Base-by-base conservation (phyloP, 768 basidiomycete genomes). In the Fomitopsis serialis region DNA sequence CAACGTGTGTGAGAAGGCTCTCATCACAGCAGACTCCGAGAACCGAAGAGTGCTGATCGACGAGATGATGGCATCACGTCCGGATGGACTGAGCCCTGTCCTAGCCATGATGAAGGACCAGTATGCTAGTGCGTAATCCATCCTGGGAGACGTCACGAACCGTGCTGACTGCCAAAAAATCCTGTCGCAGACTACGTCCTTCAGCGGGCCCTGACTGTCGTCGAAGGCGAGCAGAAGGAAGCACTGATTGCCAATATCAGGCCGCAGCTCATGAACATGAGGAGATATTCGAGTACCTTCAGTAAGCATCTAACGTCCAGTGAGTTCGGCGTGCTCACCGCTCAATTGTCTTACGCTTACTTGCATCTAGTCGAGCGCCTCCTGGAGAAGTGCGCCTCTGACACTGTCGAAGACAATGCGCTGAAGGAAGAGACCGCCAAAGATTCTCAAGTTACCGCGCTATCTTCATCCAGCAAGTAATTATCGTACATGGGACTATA, bases 1-100 rank as follows among this genome's bases (percentile, higher is more conserved):
- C 5, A 98, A 99, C 63, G 96, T 98, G 19, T 89, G 88, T 67
- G 95, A 96, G 71, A 94, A 92, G 69, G 92, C 92, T 5, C 77
- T 96, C 34, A 67, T 84, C 25, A 82, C 77, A 32, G 82, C 88
- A 0, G 78, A 82, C 50, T 32, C 75, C 0, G 84, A 85, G 10
- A 84, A 78, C 56, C 85, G 92, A 43, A 79, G 78, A 9, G 66
- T 69, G 34, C 72, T 98, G 42, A 82, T 98, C 54, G 84, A 91
- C 24, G 95, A 97, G 68, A 82, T 98, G 52, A 79, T 96, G 72
- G 67, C 72, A 2, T 71, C 78, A 12, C 79, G 78, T 56, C 72
- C 76, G 25, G 85, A 91, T 58, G 87, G 87, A 3, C 72, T 81
- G 47, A 86, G 78, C 56, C 78, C 79, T 42, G 69, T 91, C 24